Base-by-base conservation (phyloP, 1,284 basidiomycete species). In the Apiotrichum gamsii region DNA sequence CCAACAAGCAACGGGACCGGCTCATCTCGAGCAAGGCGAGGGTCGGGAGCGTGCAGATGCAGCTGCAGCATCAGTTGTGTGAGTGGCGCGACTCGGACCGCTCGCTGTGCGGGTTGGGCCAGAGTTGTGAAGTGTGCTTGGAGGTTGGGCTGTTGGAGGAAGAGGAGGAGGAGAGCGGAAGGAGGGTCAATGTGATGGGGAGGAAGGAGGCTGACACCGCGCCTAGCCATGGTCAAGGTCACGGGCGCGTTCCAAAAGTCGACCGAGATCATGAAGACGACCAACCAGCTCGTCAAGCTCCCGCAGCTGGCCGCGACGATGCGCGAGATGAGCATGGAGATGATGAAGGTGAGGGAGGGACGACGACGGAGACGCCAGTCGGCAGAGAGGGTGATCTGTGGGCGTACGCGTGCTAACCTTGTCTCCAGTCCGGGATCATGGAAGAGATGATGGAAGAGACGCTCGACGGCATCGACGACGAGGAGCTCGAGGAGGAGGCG, bases 211-310 rank as follows among this genome's bases (percentile, higher is more conserved):
- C n/a, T n/a, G n/a, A n/a, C n/a, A n/a, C n/a, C n/a, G n/a, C n/a
- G n/a, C n/a, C n/a, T n/a, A 97, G 95, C 95, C 0, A 90, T 97
- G 86, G 76, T 85, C 61, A 99, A 98, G 75, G 90, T 98, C 33
- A 97, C 95, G 3, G 95, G 95, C 8, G 83, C 90, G 19, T 77
- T 99, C 59, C 91, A 96, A 74, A 97, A 93, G 73, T 94, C 90
- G 10, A 93, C 94, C 1, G 94, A 98, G 73, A 97, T 98, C 56
- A 98, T 99, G 94, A 98, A 89, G 74, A 78, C 93, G 28, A 94
- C 93, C 4, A 98, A 96, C 72, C 77, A 84, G 39, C 80, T 98
- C 37, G 78, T 98, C 62, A 91, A 84, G 66, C 77, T 98, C 29
- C 95, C 95, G 15, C 89, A 98, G 69, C 82, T 98, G 45, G 87